Base-by-base conservation (phyloP, 106 monocot species). In the Apostasia ramifera region DNA sequence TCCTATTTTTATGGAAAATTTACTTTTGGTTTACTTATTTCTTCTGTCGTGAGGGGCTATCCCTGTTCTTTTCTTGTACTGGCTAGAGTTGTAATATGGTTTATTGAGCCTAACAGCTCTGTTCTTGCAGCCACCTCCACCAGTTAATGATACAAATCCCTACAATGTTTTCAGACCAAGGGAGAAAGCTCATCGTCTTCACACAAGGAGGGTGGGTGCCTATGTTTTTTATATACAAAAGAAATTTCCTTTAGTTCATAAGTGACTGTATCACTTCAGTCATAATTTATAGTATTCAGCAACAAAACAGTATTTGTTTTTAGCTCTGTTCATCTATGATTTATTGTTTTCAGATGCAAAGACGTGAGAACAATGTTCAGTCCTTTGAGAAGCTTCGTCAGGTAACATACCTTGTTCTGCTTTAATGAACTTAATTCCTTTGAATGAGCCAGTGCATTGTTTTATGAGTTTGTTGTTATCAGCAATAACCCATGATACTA, bases 81-180 rank as follows among this genome's bases (percentile, higher is more conserved):
- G n/a, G 1, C 50, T 11, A 40, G 26, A 26, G 37, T 51, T 49
- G 38, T 49, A 37, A 50, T 66, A 49, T 50, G 1, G 9, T 49
- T 47, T 51, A 47, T 44, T 12, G 43, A 62, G 1, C 43, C 48
- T 65, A 65, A 65, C 48, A 65, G 47, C 11, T 65, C 44, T 45
- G 62, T 44, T 65, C 14, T 51, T 92, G 78, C 81, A 98, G 97
- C 92, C 97, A 26, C 92, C 92, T 59, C 97, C 97, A 12, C 89
- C 97, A 12, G 85, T 83, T 64, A 98, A 85, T 78, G 97, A 98
- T 80, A 98, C 92, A 81, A 98, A 98, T 80, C 97, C 97, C 2
- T 98, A 92, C 76, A 98, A 98, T 83, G 92, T 93, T 41, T 98
- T 98, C 73, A 89, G 97, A 80, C 92, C 97, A 63, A 92, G 97